Conservation (phyloP, 225 moss, liverwort and hornwort genomes). For the Antitrichia curtipendula region DNA sequence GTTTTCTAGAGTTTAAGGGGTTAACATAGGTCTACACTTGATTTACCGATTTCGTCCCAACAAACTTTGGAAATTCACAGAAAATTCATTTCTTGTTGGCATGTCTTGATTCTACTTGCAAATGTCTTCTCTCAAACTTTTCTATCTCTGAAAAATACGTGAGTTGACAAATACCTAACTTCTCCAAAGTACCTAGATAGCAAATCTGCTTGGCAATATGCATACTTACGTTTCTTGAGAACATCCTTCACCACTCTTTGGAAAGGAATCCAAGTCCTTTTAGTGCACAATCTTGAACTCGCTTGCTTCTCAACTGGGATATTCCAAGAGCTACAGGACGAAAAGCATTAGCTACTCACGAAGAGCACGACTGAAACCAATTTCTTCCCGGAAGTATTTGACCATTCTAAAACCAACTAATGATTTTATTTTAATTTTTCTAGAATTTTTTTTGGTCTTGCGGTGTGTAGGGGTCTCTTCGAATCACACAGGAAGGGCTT, state of each 20-base stretch:
- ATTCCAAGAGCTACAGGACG: neutral
- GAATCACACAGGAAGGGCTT: neutral
- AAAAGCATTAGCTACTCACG: neutral
- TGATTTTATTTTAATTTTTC: neutral
- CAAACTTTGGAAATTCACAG: too few species aligned
- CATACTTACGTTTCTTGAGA: neutral
- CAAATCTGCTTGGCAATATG: too few species aligned
- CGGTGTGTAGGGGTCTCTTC: neutral
- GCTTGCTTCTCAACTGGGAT: neutral
- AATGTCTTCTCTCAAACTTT: too few species aligned
- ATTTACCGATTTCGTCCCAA: too few species aligned
- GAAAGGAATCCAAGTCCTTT: neutral
- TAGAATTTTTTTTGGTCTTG: neutral
- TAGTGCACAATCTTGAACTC: neutral
- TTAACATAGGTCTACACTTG: too few species aligned
- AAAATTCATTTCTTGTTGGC: too few species aligned
- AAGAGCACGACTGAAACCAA: neutral
- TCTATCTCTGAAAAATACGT: too few species aligned
- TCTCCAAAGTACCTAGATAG: too few species aligned
- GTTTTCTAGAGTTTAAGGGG: too few species aligned
- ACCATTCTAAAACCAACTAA: neutral
- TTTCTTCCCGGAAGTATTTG: neutral
- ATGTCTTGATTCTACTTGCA: too few species aligned
- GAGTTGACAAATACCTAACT: too few species aligned
- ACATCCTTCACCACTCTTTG: neutral